These are phyloP conservation scores for Sclerotinia trifoliorum DNA, from an alignment of 2,329 filamentous ascomycete species.

Conservation along the genomic window DNA sequence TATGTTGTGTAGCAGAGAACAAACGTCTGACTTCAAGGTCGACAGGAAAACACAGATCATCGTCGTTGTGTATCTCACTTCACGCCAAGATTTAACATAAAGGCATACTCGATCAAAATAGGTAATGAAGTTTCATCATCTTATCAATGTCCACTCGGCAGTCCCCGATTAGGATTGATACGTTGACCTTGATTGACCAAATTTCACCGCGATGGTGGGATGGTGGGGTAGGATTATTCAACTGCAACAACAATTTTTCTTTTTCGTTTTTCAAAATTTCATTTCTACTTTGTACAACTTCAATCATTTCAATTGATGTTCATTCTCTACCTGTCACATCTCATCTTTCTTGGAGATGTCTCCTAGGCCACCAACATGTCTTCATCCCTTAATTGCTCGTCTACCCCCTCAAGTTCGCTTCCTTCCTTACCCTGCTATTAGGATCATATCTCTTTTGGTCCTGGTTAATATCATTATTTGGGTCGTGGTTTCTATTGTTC, in stretches of 20 bases:
- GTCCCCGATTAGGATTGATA: background rate
- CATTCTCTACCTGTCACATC: background rate
- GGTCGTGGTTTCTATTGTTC: slow-evolving; percentile 52
- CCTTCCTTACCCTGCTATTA: slow-evolving; percentile 32
- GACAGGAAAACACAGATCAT: background rate
- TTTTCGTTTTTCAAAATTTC: background rate
- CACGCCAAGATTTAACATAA: background rate
- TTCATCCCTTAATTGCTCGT: slow-evolving; percentile 16
- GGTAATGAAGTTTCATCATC: slow-evolving; percentile 19
- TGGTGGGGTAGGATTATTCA: background rate
- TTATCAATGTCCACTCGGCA: slow-evolving; percentile 5
- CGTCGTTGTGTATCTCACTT: no score
- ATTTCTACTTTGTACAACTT: background rate
- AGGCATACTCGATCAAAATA: slow-evolving; percentile 2
- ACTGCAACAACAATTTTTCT: background rate
- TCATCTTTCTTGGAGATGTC: slow-evolving; percentile 9
- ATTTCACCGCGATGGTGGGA: slow-evolving; percentile 1
- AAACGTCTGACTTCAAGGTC: background rate
- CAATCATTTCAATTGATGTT: background rate
- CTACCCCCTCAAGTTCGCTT: slow-evolving; percentile 23
- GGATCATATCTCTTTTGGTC: slow-evolving; percentile 54
- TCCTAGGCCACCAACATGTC: slow-evolving; percentile 20
- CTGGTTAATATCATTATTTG: slow-evolving; percentile 55
- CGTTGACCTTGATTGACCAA: slow-evolving; percentile 12
- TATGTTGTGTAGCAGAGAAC: background rate